Percentiles rank a stretch among this genome's conserved stretches.
These are phyloP conservation scores for Bruguiera hainesii DNA, from an alignment of 441 rosid genomes.

Conservation along the genomic window DNA sequence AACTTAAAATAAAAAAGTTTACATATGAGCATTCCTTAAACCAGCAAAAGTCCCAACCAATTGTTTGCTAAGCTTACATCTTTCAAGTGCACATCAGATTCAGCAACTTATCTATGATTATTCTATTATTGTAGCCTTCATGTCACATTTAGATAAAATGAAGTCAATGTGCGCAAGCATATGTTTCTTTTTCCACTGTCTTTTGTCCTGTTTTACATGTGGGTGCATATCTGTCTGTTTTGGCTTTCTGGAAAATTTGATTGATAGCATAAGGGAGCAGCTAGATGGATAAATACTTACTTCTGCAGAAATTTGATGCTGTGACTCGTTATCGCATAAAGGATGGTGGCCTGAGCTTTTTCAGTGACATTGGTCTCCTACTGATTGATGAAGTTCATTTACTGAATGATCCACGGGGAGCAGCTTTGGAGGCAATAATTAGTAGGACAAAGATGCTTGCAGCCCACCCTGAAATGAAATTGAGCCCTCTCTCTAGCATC, in stretches of 20 bases:
- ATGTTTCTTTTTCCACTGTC: no score
- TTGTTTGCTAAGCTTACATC: not conserved
- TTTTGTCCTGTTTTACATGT: no score
- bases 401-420: conserved; percentile 96
- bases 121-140: no score
- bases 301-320: conserved; percentile 87
- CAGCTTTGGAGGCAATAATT: conserved; percentile 93
- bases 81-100: no score
- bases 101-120: no score
- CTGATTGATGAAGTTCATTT: conserved; percentile 97
- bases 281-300: conserved; percentile 6
- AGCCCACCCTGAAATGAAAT: conserved; percentile 66
- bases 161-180: no score
- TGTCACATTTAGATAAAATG: no score
- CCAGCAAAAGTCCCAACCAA: not conserved
- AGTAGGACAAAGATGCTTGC: conserved; percentile 94
- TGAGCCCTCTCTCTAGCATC: conserved; percentile 66
- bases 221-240: not conserved
- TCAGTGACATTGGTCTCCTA: conserved; percentile 86
- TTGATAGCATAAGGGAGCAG: not conserved
- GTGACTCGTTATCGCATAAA: conserved; percentile 82
- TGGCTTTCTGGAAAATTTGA: not conserved
- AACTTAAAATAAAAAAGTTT: no score
- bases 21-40: not conserved
- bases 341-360: conserved; percentile 93